Evolutionary conservation across 2,329 filamentous ascomycete genomes (phyloP), one percentile per base, ranked within the genome.

Genomic region (Fusarium proliferatum): DNA sequence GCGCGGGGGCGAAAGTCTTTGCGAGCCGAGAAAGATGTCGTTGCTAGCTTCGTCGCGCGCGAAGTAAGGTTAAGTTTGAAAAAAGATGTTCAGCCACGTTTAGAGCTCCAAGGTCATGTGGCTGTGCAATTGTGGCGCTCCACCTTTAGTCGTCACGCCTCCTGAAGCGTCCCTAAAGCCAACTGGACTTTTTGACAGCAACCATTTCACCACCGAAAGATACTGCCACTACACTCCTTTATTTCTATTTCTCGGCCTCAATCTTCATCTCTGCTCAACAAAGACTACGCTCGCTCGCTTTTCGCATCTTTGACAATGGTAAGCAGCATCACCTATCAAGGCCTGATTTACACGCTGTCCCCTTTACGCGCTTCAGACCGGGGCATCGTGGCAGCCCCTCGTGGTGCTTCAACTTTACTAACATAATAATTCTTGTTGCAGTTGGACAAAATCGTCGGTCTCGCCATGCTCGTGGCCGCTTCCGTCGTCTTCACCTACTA

Each of bases 401-500:
- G 34, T 51, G 56, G 52, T 60, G 53, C 52, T 59, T 38, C 57
- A 48, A 38, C 33, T 66, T 61, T 42, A 61, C 69, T 76, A 61
- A 77, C 67, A 51, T 57, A 45, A 52, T 58, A 45, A 52, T 60
- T 49, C 48, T 56, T 34, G 61, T 52, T 57, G 19, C 83, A 99
- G 96, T 93, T 98, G 86, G 96, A 97, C 89, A 95, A 94, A 90
- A 89, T 91, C 81, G 87, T 90, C 80, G 89, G 89, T 81, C 86
- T 90, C 87, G 88, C 89, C 88, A 91, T 91, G 89, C 87, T 91
- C 82, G 88, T 89, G 88, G 89, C 88, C 82, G 88, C 89, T 79
- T 87, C 88, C 73, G 86, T 89, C 82, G 86, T 91, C 79, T 91
- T 91, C 79, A 85, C 89, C 79, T 99, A 99, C 90, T 99, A 99